A percentile compares a stretch with the other conserved stretches of the same genome.
Conservation (phyloP, 306 rosid genomes). For the Cyclanthera cordifolia region DNA sequence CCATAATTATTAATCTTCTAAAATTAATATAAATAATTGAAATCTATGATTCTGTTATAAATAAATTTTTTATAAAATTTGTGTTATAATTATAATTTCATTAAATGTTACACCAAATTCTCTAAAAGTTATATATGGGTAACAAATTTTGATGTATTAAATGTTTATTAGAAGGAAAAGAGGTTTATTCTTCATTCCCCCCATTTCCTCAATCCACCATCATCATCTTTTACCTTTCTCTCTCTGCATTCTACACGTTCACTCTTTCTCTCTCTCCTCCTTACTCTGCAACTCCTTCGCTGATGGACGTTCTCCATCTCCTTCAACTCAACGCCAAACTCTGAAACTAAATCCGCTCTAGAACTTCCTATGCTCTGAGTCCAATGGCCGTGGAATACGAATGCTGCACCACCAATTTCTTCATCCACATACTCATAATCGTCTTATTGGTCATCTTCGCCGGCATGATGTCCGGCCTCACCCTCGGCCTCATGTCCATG, state of each 20-base stretch:
- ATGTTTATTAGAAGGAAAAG: no score
- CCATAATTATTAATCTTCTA: no score
- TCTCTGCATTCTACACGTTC: background rate
- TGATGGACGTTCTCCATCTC: background rate
- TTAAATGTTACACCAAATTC: no score
- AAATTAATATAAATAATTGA: no score
- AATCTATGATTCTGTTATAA: no score
- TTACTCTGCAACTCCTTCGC: background rate
- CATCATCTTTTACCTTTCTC: background rate
- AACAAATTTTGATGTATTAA: no score
- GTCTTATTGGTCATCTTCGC: constrained; percentile 58
- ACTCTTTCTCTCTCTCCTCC: background rate
- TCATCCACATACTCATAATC: constrained; percentile 35
- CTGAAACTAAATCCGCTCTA: background rate
- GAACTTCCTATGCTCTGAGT: background rate
- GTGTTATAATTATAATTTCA: no score
- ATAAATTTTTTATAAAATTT: no score
- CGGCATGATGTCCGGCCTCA: constrained; percentile 91
- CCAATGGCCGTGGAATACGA: constrained; percentile 50
- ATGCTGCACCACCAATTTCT: constrained; percentile 51
- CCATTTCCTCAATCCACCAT: background rate
- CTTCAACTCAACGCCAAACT: background rate
- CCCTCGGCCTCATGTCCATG: constrained; percentile 94
- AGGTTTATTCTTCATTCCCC: background rate
- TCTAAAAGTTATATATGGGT: no score